Evolutionary conservation across 2,329 filamentous ascomycete genomes (phyloP).

Genomic region (Fusarium chlamydosporum): DNA sequence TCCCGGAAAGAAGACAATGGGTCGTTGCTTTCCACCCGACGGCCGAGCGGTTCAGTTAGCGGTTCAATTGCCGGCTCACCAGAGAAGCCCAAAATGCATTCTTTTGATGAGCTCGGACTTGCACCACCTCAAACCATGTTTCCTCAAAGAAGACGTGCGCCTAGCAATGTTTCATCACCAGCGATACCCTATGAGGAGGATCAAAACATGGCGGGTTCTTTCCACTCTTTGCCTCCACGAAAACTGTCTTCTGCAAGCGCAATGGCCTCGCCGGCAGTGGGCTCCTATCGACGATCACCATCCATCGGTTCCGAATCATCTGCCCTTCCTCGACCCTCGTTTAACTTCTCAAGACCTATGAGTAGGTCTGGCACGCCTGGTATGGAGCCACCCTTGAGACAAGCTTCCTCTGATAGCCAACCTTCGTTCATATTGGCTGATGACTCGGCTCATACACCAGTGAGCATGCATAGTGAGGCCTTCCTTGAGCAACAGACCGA

Average conservation of each 20-base stretch:
- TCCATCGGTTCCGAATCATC: conserved; percentile 89
- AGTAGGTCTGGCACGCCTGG: conserved; percentile 77
- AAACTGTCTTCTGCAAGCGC: conserved; percentile 81
- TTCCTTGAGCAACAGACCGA: conserved; percentile 69
- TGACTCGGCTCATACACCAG: conserved; percentile 76
- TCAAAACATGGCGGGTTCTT: conserved; percentile 66
- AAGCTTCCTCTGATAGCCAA: conserved; percentile 77
- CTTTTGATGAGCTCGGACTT: conserved; percentile 66
- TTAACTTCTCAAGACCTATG: conserved; percentile 94
- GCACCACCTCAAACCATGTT: conserved; percentile 66
- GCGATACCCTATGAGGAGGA: conserved; percentile 80
- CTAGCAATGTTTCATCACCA: conserved; percentile 74
- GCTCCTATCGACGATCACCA: conserved; percentile 80
- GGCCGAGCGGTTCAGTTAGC: conserved; percentile 43
- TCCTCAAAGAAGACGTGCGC: conserved; percentile 62
- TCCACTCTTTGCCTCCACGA: conserved; percentile 76
- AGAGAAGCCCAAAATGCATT: conserved; percentile 61
- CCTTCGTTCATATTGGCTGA: conserved; percentile 74
- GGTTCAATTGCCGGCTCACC: conserved; percentile 59
- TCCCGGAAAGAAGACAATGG: conserved; percentile 54
- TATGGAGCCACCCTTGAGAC: conserved; percentile 71
- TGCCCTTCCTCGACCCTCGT: conserved; percentile 78
- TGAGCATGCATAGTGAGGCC: conserved; percentile 79
- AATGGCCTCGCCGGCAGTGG: conserved; percentile 69
- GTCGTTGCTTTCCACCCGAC: conserved; percentile 56